Base-by-base conservation (phyloP, 768 basidiomycete species). In the Hygrocybe coccinea region DNA sequence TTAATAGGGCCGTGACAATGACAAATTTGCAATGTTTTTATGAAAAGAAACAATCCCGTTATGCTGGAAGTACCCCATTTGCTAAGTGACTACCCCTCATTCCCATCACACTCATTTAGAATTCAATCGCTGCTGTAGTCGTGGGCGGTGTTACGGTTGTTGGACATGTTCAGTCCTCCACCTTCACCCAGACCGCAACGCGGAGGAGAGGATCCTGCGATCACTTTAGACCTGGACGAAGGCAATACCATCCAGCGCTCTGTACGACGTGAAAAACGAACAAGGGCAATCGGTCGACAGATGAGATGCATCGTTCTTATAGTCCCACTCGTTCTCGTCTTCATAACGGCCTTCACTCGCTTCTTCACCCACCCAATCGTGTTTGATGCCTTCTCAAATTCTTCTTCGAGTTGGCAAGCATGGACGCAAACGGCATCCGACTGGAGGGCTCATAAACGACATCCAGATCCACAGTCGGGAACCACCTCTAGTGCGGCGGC, bases 261-360 rank as follows among this genome's bases (percentile, higher is more conserved):
- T 9, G 2, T 17, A 17, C 4, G 10, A 11, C 24, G 19, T 33
- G 19, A 21, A 44, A 41, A 61, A 6, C 37, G 55, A 45, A 84
- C 82, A 68, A 76, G 70, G 56, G 72, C 70, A 45, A 74, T 67
- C 33, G 76, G 73, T 41, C 74, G 80, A 21, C 69, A 74, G 50
- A 72, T 74, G 52, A 69, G 71, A 64, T 81, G 77, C 78, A 73
- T 80, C 1, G 75, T 83, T 52, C 52, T 87, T 39, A 58, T 84
- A 34, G 73, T 86, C 2, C 87, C 87, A 2, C 59, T 84, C 9
- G 60, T 74, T 5, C 75, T 89, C 49, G 64, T 85, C 37, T 53
- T 83, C 41, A 74, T 87, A 57, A 80, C 82, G 10, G 63, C 72
- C 2, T 79, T 76, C 11, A 78, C 79, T 14, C 79, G 73, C n/a